Evolutionary conservation across 2,329 filamentous ascomycete genomes (phyloP), one percentile per base, ranked within the genome.

Genomic region (Didymella sp.): DNA sequence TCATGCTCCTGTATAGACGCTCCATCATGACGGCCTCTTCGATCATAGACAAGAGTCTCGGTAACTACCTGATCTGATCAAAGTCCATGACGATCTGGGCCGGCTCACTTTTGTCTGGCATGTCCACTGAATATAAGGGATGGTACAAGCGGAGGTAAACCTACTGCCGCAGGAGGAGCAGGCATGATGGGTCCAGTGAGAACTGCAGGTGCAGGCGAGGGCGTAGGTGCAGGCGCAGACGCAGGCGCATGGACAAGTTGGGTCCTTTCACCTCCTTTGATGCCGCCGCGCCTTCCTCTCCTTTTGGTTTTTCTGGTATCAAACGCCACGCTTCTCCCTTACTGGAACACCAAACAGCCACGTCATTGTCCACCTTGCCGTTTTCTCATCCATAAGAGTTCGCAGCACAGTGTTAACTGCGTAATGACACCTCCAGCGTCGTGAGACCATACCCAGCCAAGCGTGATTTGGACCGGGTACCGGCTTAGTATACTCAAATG

Each of bases 281-380:
- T 13, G 4, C 28, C 28, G 12, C 28, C 28, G 28, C 28, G 28
- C 28, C 28, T 30, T 12, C 28, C 8, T 30, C 28, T n/a, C n/a
- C n/a, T n/a, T n/a, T n/a, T n/a, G n/a, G n/a, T n/a, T n/a, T n/a
- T n/a, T n/a, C n/a, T n/a, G 24, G 30, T 45, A 40, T 57, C 46
- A 49, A 22, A 30, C 25, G 6, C 21, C 41, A 35, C 53, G 51
- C 8, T 19, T 12, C 19, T n/a, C n/a, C 11, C 21, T 13, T n/a
- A 46, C 15, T 15, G 55, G 51, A 4, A 59, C 30, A 6, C 59
- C 51, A n/a, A 58, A 56, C 2, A 59, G 2, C 59, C 59, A 49
- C 24, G 48, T 56, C 48, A 61, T 31, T 25, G 51, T 51, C 37
- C 22, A 48, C 44, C 59, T 28, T 5, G 51, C 51, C 21, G n/a